These are phyloP conservation scores for Eimeria nieschulzi DNA, from an alignment of 169 alveolate genomes.

Conservation along the genomic window DNA sequence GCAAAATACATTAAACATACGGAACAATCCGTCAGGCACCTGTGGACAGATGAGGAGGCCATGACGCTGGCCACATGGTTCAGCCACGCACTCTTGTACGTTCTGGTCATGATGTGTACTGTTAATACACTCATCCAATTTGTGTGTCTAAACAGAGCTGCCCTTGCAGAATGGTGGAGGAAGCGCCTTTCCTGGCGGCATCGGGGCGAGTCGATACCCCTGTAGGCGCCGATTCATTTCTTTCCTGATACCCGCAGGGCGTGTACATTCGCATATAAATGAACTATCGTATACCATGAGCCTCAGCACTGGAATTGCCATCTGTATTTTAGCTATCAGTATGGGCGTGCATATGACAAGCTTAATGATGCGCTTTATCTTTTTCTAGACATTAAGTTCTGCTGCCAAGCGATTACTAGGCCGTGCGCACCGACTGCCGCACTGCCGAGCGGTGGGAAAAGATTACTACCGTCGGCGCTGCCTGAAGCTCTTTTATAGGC, in stretches of 20 bases:
- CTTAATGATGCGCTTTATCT: no score
- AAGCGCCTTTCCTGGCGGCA: not conserved
- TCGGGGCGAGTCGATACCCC: not conserved
- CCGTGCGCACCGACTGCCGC: not conserved
- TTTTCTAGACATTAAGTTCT: no score
- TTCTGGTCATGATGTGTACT: slow-evolving; percentile 17
- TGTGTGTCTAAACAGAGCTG: not conserved
- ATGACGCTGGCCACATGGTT: not conserved
- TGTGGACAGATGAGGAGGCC: not conserved
- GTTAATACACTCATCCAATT: slow-evolving; percentile 9
- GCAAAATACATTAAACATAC: not conserved
- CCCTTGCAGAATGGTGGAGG: slow-evolving; percentile 5
- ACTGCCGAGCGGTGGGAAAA: not conserved
- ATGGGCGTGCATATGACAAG: no score
- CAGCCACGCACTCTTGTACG: not conserved
- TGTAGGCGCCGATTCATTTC: not conserved
- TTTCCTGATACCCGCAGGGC: not conserved
- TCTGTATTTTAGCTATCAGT: no score
- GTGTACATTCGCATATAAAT: no score
- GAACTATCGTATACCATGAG: no score
- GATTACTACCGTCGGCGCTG: not conserved
- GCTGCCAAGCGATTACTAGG: not conserved
- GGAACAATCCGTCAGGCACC: not conserved
- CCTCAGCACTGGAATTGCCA: no score
- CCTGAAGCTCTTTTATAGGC: not conserved